Base-by-base conservation (phyloP, 108 stramenopile genomes). In the Fragilaria crotonensis region DNA sequence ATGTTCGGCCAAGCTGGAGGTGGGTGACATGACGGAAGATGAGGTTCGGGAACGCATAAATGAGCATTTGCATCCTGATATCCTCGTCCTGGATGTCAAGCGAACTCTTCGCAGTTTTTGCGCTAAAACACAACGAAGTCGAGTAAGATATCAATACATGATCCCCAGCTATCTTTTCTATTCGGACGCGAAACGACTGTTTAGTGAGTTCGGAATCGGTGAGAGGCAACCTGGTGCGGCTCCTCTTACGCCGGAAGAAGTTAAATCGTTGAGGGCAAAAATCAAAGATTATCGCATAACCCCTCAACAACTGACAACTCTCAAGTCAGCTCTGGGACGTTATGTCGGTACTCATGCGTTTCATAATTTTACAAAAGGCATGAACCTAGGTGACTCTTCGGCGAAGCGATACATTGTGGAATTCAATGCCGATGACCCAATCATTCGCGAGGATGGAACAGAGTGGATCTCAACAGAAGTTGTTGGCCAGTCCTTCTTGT, bases 131-230 rank as follows among this genome's bases (percentile, higher is more conserved):
- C 76, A 78, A 57, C 80, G 96, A 67, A 87, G 87, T 59, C 78
- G 76, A 46, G 91, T 97, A 5, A 67, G 94, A 30, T 99, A 99
- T 77, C 90, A 94, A 66, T 99, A 99, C 79, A 92, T 98, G 81
- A 76, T 99, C 48, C 99, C 99, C 22, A 85, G 91, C 27, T 96
- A 77, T 66, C 22, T 88, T 57, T 54, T 96, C 32, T 71, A 71
- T 84, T 27, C 48, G 19, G 50, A 66, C 33, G 60, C 27, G 61
- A 45, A 41, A 45, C 18, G 45, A 30, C 11, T 70, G 36, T 56
- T 72, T 33, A 56, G 51, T 49, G 69, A 62, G 18, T 54, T 52
- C 2, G 63, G 54, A 28, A 73, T 46, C 59, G 59, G 77, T 54
- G 57, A 63, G 20, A 57, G 67, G 33, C 51, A 52, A 44, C 33